Conservation (phyloP, 2,329 filamentous ascomycete species). For the Neonectria faginata region DNA sequence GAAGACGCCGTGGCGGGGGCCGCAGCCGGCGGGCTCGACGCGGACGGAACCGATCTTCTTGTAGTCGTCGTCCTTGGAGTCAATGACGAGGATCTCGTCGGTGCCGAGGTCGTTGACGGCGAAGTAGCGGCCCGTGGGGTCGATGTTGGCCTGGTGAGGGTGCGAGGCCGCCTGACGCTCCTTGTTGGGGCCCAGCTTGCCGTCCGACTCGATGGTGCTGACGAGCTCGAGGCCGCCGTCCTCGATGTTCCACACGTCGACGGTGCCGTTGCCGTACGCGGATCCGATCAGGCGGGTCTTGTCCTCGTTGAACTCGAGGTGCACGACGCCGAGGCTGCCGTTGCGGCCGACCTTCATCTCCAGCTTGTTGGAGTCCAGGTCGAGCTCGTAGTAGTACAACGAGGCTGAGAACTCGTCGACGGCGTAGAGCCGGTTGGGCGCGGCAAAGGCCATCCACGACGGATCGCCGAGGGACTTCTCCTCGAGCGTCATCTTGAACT, state of each 20-base stretch:
- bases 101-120: conserved; percentile 62
- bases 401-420: conserved; percentile 59
- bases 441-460: conserved; percentile 60
- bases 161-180: conserved; percentile 51
- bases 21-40: conserved; percentile 54
- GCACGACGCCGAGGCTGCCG: conserved; percentile 59
- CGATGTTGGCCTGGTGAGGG: conserved; percentile 62
- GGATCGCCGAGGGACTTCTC: conserved; percentile 52
- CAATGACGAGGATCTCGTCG: conserved; percentile 60
- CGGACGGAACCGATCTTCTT: conserved; percentile 50
- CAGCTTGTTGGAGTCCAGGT: conserved; percentile 48
- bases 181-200: conserved; percentile 49
- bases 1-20: conserved; percentile 65
- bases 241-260: conserved; percentile 61
- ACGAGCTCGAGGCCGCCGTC: conserved; percentile 52
- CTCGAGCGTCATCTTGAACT: conserved; percentile 53
- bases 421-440: conserved; percentile 57
- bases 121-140: conserved; percentile 63
- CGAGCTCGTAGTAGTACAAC: conserved; percentile 55
- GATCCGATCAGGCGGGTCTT: conserved; percentile 59
- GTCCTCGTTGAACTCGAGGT: conserved; percentile 60
- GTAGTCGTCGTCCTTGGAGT: conserved; percentile 56
- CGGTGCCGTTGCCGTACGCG: conserved; percentile 54
- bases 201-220: conserved; percentile 53
- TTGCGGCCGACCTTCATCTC: conserved; percentile 45